Evolutionary conservation across 345 rosid genomes (phyloP), one percentile per base, ranked within the genome.

Genomic region (Lepidium africanum): DNA sequence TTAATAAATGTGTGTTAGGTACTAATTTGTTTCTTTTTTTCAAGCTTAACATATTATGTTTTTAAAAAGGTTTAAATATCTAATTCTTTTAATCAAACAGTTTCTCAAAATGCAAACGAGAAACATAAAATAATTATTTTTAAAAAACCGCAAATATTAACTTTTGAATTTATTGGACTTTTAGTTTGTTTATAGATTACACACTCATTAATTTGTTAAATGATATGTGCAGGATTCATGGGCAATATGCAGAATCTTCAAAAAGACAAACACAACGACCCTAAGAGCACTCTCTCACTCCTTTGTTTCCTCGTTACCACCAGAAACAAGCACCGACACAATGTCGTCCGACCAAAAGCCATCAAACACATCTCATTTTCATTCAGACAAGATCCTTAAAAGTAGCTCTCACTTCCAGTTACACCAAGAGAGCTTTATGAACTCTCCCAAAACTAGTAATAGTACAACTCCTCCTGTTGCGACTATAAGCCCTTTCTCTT

Each of bases 211-310:
- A n/a, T n/a, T 10, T 62, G 32, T 17, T 36, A 37, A 63, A 41
- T 73, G 7, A 58, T 25, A 40, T 76, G 33, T 80, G 69, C 91
- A 91, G 94, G 96, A 91, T 25, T 78, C 92, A 32, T 91, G 97
- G 97, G 97, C 97, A 15, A 84, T 91, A 68, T 91, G 97, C 75
- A 78, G 96, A 79, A 89, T 91, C 82, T 91, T 91, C 86, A 91
- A 84, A 84, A 89, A 87, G 78, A 82, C 90, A 10, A 91, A 79
- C 67, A 81, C 97, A 46, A 78, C 86, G 36, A 80, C 87, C 62
- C 87, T 85, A 65, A 78, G 91, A 77, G 84, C 94, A 59, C 80
- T 87, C 30, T 85, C 96, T 30, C 87, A 87, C 13, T 85, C 96
- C 1, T 87, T 87, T 87, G 81, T 85, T 38, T 84, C 91, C 57